Evolutionary conservation across 345 rosid genomes (phyloP).

Genomic region (Pistacia integerrima): DNA sequence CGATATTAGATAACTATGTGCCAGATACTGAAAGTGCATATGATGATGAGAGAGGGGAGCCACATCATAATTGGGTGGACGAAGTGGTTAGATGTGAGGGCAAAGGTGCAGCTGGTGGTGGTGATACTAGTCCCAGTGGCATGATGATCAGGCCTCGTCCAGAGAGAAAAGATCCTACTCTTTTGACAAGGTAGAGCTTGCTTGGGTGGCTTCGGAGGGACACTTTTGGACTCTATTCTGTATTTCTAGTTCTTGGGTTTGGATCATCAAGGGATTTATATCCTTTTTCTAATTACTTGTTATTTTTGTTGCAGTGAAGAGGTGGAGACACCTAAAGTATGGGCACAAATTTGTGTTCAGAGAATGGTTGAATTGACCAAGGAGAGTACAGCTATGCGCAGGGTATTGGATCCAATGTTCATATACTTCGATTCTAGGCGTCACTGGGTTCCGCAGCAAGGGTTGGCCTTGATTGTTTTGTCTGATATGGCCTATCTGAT

Average conservation of each 20-base stretch:
- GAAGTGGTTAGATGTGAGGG: slow-evolving; percentile 96
- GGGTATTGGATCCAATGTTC: slow-evolving; percentile 82
- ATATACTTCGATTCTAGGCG: slow-evolving; percentile 66
- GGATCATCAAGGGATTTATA: neutral
- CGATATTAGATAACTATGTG: slow-evolving; percentile 80
- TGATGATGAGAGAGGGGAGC: slow-evolving; percentile 58
- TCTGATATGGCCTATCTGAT: slow-evolving; percentile 73
- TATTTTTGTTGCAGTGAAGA: slow-evolving; percentile 65
- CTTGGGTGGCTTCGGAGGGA: neutral
- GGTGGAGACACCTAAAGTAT: slow-evolving; percentile 78
- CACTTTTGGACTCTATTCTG: neutral
- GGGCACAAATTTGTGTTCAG: slow-evolving; percentile 95
- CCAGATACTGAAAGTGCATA: slow-evolving; percentile 43
- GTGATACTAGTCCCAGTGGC: slow-evolving; percentile 56
- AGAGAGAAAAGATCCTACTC: slow-evolving; percentile 74
- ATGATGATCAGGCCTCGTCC: slow-evolving; percentile 60
- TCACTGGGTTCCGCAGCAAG: slow-evolving; percentile 80
- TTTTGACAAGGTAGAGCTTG: slow-evolving; percentile 65
- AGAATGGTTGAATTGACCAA: slow-evolving; percentile 87
- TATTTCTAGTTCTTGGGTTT: neutral
- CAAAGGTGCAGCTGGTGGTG: slow-evolving; percentile 45
- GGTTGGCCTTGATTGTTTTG: slow-evolving; percentile 68
- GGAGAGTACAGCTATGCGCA: slow-evolving; percentile 83
- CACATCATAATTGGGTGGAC: slow-evolving; percentile 87
- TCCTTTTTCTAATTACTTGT: neutral